These are phyloP conservation scores for Eimeria necatrix DNA, from an alignment of 169 alveolate genomes.

Conservation along the genomic window DNA sequence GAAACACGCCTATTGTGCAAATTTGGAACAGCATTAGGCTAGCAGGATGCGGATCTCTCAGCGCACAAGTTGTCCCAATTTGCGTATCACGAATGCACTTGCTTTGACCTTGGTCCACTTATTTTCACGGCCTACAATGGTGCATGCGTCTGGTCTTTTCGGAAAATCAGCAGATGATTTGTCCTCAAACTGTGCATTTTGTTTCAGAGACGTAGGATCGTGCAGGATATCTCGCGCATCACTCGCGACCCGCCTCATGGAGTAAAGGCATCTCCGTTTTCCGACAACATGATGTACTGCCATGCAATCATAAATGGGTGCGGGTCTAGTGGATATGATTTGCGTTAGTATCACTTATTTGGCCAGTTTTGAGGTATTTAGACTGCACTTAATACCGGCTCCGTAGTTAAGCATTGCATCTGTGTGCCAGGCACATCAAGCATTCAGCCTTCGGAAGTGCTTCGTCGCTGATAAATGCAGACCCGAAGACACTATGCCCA, in stretches of 20 bases:
- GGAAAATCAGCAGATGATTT: too few species aligned
- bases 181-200: background rate
- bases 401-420: background rate
- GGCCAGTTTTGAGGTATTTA: background rate
- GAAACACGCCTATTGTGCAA: background rate
- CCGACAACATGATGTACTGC: constrained; percentile 97
- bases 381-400: background rate
- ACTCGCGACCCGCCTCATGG: constrained; percentile 93
- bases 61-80: too few species aligned
- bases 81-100: background rate
- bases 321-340: background rate
- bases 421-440: too few species aligned
- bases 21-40: too few species aligned
- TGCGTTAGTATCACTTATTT: too few species aligned
- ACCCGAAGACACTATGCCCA: too few species aligned
- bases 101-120: background rate
- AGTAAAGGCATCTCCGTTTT: constrained; percentile 96
- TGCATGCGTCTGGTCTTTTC: too few species aligned
- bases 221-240: constrained; percentile 79
- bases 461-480: too few species aligned
- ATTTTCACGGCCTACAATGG: too few species aligned
- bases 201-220: constrained; percentile 68
- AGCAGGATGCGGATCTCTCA: too few species aligned
- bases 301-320: constrained; percentile 97
- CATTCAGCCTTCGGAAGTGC: too few species aligned